A percentile compares a stretch with the other conserved stretches of the same genome.
Conservation (phyloP, 345 rosid genomes). For the Toxicodendron radicans region DNA sequence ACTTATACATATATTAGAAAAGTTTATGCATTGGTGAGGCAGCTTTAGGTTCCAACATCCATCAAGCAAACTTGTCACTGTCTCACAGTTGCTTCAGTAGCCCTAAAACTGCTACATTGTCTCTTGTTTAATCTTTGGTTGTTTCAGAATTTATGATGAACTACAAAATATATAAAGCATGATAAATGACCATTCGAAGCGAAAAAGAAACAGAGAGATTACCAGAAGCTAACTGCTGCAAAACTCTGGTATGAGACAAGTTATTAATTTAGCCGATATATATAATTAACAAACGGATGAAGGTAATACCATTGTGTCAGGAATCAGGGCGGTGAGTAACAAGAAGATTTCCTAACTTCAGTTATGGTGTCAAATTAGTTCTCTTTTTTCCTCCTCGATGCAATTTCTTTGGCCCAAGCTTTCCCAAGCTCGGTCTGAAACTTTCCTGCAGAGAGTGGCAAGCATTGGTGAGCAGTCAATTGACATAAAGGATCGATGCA, state of each 20-base stretch:
- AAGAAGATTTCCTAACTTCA: not conserved
- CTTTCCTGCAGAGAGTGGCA: conserved; percentile 51
- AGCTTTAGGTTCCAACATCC: too few relatives aligned
- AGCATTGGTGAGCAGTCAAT: too few relatives aligned
- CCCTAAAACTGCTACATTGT: not conserved
- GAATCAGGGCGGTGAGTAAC: not conserved
- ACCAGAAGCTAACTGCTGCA: not conserved
- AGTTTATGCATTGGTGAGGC: too few relatives aligned
- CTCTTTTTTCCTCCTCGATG: conserved; percentile 58
- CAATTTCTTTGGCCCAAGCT: conserved; percentile 85
- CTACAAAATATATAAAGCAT: not conserved
- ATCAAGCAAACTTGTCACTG: not conserved
- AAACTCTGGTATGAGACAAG: not conserved
- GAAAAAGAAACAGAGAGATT: too few relatives aligned
- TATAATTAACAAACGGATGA: not conserved
- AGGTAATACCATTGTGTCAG: not conserved
- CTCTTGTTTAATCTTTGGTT: too few relatives aligned
- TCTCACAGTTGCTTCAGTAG: not conserved
- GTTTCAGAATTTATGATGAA: not conserved
- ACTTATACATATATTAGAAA: too few relatives aligned
- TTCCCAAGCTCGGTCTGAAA: conserved; percentile 85
- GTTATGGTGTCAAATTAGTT: conserved; percentile 14
- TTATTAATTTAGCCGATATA: not conserved
- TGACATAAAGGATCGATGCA: conserved; percentile 5
- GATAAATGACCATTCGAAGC: not conserved